Conservation (phyloP, 129 eudicot genomes). For the Sambucus nigra region DNA sequence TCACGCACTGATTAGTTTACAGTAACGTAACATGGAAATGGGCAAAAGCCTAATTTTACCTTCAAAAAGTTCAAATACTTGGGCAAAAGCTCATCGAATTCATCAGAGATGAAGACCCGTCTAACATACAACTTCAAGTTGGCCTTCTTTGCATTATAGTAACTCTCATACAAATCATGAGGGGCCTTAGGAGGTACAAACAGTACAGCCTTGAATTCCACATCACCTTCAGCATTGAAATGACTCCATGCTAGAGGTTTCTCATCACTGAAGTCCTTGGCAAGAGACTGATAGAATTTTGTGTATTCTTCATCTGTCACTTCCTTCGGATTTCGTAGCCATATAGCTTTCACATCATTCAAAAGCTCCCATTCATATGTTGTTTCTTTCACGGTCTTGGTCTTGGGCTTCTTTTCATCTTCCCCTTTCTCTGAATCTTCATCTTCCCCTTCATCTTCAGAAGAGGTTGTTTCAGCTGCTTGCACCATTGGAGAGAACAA, state of each 20-base stretch:
- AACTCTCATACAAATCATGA: slow-evolving; percentile 84
- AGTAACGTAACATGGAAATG: neutral
- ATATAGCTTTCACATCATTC: slow-evolving; percentile 92
- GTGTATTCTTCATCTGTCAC: slow-evolving; percentile 95
- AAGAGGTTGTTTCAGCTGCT: slow-evolving; percentile 60
- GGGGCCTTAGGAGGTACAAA: slow-evolving; percentile 99
- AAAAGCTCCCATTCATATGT: slow-evolving; percentile 88
- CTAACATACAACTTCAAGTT: slow-evolving; percentile 88
- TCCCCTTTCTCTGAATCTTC: slow-evolving; percentile 75
- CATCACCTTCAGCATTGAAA: slow-evolving; percentile 96
- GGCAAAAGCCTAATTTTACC: slow-evolving; percentile 36
- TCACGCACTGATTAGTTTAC: neutral
- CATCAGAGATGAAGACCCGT: slow-evolving; percentile 94
- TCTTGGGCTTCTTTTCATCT: slow-evolving; percentile 81
- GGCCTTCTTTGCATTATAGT: slow-evolving; percentile 78
- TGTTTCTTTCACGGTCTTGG: slow-evolving; percentile 73
- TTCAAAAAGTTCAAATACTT: slow-evolving; percentile 76
- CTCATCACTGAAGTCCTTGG: slow-evolving; percentile 95
- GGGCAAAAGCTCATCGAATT: slow-evolving; percentile 89
- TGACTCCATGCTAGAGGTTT: slow-evolving; percentile 96
- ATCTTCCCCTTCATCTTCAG: slow-evolving; percentile 67
- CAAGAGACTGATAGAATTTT: slow-evolving; percentile 80
- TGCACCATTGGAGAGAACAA: slow-evolving; percentile 3
- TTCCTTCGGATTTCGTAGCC: slow-evolving; percentile 91
- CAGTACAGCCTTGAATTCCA: slow-evolving; percentile 93